Percentiles rank a stretch among this genome's conserved stretches.
These are phyloP conservation scores for Erodium texanum DNA, from an alignment of 441 rosid genomes.

Conservation along the genomic window DNA sequence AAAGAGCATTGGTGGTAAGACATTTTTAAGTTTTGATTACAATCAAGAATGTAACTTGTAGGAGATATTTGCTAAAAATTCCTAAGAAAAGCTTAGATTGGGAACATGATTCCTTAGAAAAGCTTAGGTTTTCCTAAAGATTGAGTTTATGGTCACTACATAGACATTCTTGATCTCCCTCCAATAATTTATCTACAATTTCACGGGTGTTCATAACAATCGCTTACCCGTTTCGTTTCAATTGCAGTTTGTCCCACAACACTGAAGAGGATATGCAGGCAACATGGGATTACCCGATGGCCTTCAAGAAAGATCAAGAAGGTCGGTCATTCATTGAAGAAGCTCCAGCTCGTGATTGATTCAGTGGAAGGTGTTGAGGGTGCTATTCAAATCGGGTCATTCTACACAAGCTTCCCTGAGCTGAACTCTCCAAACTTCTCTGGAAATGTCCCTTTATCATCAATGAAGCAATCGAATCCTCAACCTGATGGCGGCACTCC, in stretches of 20 bases:
- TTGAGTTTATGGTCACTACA: too few relatives aligned
- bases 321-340: conserved; percentile 73
- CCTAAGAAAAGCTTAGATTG: too few relatives aligned
- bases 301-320: conserved; percentile 87
- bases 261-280: conserved; percentile 83
- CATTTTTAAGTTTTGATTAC: background rate
- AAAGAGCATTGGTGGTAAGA: conserved; percentile 71
- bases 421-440: conserved; percentile 44
- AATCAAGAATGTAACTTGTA: too few relatives aligned
- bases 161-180: too few relatives aligned
- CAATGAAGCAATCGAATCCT: conserved; percentile 28
- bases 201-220: background rate
- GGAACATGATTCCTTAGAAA: background rate
- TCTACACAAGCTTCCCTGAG: conserved; percentile 71
- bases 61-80: too few relatives aligned
- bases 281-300: conserved; percentile 84
- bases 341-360: conserved; percentile 71
- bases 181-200: background rate
- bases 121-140: background rate
- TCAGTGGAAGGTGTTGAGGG: conserved; percentile 73
- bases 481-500: conserved; percentile 32
- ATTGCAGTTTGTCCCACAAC: conserved; percentile 87
- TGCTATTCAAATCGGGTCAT: conserved; percentile 57
- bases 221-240: conserved; percentile 14
- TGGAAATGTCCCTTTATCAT: conserved; percentile 25